Conservation (phyloP, 2,329 filamentous ascomycete species). For the Fusarium sp. region DNA sequence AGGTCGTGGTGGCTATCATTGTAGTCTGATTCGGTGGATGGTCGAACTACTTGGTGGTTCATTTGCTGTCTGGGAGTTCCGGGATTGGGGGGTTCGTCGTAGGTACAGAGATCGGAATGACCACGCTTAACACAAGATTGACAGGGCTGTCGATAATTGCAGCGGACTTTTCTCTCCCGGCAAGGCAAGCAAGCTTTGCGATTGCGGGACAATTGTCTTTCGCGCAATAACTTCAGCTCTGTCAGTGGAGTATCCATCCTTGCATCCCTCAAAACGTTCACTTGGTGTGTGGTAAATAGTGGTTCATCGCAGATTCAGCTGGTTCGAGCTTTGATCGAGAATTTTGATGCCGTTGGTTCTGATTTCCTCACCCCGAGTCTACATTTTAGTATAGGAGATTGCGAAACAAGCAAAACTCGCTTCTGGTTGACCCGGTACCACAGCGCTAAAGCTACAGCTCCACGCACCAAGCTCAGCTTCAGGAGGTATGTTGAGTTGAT, state of each 20-base stretch:
- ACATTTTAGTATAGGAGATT: fast-evolving
- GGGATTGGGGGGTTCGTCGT: background rate
- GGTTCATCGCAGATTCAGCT: background rate
- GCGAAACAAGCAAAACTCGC: background rate
- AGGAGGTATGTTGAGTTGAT: too few species aligned
- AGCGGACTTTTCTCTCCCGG: slow-evolving; percentile 32
- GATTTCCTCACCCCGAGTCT: too few species aligned
- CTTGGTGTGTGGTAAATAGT: background rate
- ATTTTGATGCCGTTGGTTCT: too few species aligned
- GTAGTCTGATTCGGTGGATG: too few species aligned
- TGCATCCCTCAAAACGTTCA: background rate
- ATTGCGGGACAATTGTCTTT: slow-evolving; percentile 47
- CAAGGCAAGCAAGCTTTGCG: slow-evolving; percentile 55
- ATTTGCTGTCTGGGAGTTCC: too few species aligned
- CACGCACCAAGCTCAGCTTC: background rate
- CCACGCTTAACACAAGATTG: slow-evolving; percentile 31
- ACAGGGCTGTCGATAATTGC: slow-evolving; percentile 27
- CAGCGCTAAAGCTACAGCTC: background rate
- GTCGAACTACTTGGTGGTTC: too few species aligned
- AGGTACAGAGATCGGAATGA: slow-evolving; percentile 23
- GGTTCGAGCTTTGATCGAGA: too few species aligned
- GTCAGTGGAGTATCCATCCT: background rate
- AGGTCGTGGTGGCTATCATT: too few species aligned
- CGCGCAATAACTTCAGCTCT: slow-evolving; percentile 14
- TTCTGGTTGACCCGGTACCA: background rate